Evolutionary conservation across 116 monocot genomes (phyloP).

Genomic region (Trichopus zeylanicus): DNA sequence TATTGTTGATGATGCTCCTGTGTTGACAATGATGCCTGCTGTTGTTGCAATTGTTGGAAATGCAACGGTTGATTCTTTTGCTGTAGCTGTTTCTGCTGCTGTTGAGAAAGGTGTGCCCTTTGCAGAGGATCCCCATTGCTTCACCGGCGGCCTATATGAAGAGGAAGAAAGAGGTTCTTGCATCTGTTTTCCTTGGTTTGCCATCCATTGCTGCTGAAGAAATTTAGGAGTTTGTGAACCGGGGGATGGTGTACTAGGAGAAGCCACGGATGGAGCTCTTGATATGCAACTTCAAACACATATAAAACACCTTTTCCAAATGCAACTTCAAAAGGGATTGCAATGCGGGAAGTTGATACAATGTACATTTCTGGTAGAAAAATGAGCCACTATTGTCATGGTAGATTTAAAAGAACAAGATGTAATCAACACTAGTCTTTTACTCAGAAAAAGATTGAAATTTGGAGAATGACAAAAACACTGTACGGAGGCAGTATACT

Average conservation of each 20-base stretch:
- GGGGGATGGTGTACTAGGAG: constrained; percentile 17
- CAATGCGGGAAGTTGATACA: too few relatives aligned
- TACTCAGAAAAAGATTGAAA: too few relatives aligned
- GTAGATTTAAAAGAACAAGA: too few relatives aligned
- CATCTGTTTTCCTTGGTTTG: constrained; percentile 37
- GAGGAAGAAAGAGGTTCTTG: constrained; percentile 29
- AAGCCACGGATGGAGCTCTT: constrained; percentile 29
- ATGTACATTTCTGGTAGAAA: too few relatives aligned
- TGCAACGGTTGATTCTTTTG: constrained; percentile 18
- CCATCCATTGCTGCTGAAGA: constrained; percentile 45
- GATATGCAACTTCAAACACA: too few relatives aligned
- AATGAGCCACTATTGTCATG: too few relatives aligned
- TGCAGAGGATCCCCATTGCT: constrained; percentile 36
- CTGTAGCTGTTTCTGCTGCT: constrained; percentile 32
- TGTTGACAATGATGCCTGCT: constrained; percentile 18
- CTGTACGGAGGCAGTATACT: too few relatives aligned
- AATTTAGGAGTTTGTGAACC: constrained; percentile 40
- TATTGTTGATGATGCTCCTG: constrained; percentile 33
- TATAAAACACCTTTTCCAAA: constrained; percentile 47
- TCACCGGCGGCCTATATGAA: constrained; percentile 39
- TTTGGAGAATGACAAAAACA: too few relatives aligned
- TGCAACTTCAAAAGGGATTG: background rate
- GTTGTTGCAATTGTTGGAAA: constrained; percentile 15
- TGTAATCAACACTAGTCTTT: too few relatives aligned
- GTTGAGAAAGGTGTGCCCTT: constrained; percentile 31